Percentiles rank a stretch among this genome's conserved stretches.
phyloP scores from a whole-genome alignment of 768 basidiomycete genomes.

The Amanita subjunquillea region DNA sequence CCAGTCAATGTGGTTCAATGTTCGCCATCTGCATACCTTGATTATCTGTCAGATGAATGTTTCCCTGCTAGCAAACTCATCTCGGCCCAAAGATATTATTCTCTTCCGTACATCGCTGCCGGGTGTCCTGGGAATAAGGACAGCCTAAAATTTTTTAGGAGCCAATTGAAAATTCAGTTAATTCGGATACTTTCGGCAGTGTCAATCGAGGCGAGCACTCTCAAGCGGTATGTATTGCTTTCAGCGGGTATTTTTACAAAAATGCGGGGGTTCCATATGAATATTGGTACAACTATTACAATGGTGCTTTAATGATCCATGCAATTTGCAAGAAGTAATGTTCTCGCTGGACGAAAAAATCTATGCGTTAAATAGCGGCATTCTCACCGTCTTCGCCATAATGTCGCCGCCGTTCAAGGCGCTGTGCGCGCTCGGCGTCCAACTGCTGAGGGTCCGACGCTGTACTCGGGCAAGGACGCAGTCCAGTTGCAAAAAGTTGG shows the following conservation, averaged over 20 bases:
- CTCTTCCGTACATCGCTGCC: too few species aligned
- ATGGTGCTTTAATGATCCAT: background rate
- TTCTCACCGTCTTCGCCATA: background rate
- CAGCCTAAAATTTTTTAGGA: too few species aligned
- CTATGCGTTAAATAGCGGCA: background rate
- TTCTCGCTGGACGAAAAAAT: background rate
- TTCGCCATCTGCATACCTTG: too few species aligned
- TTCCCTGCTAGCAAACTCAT: too few species aligned
- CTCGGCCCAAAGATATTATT: too few species aligned
- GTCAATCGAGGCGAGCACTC: too few species aligned
- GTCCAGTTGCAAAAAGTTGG: slow-evolving; percentile 77
- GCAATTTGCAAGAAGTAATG: background rate
- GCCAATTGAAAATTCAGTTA: too few species aligned
- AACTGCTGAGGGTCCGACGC: slow-evolving; percentile 28
- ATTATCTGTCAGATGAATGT: too few species aligned
- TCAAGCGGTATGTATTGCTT: background rate
- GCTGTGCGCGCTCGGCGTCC: slow-evolving; percentile 14
- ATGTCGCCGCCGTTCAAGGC: slow-evolving; percentile 6
- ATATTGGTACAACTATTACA: background rate
- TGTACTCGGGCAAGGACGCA: slow-evolving; percentile 54
- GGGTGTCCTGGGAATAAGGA: too few species aligned
- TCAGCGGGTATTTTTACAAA: background rate
- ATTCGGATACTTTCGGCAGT: too few species aligned
- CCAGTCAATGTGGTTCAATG: too few species aligned
- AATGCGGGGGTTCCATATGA: background rate